Percentiles rank a stretch among this genome's conserved stretches.
phyloP scores from a whole-genome alignment of 495 filamentous ascomycete genomes.

The Aspergillus avenaceus region DNA sequence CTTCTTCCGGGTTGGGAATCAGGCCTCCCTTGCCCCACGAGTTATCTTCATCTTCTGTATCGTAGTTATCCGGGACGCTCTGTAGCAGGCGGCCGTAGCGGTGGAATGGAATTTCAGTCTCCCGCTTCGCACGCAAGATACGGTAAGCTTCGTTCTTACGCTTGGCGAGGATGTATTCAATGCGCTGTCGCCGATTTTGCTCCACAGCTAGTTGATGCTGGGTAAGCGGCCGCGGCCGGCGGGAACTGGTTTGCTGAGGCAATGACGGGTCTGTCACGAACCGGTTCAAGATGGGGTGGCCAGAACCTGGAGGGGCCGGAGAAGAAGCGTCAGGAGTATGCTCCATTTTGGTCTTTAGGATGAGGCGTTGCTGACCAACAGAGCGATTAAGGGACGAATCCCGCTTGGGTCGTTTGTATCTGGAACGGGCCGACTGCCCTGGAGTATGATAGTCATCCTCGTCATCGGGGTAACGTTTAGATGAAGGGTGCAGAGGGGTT shows the following conservation, averaged over 20 bases:
- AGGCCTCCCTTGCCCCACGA: constrained; percentile 63
- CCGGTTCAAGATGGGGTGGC: constrained; percentile 45
- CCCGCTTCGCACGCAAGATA: constrained; percentile 54
- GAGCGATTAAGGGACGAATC: constrained; percentile 36
- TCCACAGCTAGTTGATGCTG: constrained; percentile 92
- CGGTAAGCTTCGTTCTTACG: constrained; percentile 59
- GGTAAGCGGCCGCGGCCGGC: constrained; percentile 79
- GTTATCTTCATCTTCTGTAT: constrained; percentile 72
- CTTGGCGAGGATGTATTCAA: constrained; percentile 81
- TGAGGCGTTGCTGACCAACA: constrained; percentile 38
- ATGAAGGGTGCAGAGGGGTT: constrained; percentile 37
- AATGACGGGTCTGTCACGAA: constrained; percentile 39
- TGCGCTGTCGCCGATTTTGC: constrained; percentile 78
- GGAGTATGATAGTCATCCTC: constrained; percentile 36
- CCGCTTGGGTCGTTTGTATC: constrained; percentile 33
- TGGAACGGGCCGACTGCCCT: constrained; percentile 28
- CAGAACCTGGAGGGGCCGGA: constrained; percentile 45
- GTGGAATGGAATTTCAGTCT: constrained; percentile 56
- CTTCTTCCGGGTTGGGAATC: constrained; percentile 57
- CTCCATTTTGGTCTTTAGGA: constrained; percentile 48
- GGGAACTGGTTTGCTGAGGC: constrained; percentile 28
- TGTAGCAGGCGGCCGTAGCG: constrained; percentile 66
- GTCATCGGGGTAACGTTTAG: constrained; percentile 31
- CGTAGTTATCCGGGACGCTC: constrained; percentile 65
- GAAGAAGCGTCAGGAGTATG: constrained; percentile 44